Base-by-base conservation (phyloP, 2,329 filamentous ascomycete species). In the Fulvia fulva region DNA sequence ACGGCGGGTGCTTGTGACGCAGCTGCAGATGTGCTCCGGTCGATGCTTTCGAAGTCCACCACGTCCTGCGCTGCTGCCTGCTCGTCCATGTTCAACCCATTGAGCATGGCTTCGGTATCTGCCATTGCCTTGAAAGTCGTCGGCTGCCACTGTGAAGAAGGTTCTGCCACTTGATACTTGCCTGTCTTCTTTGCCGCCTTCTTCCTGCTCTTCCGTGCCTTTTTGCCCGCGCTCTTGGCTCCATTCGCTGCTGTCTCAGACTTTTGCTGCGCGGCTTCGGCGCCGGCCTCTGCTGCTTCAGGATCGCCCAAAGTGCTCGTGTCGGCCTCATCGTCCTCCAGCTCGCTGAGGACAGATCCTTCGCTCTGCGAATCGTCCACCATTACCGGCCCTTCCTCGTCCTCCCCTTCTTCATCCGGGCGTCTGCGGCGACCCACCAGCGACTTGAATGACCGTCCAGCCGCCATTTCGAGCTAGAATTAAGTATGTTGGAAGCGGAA, bases 391-490 rank as follows among this genome's bases (percentile, higher is more conserved):
- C 68, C 71, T 63, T 77, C 74, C 52, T 89, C 86, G 64, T 89
- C 87, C 67, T 89, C 87, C 66, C 82, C 86, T 71, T 89, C 87
- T 68, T 89, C 86, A 73, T 86, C 85, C 65, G 85, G 81, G 67
- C 86, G 83, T 72, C 87, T 85, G 69, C 87, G 83, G 67, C 84
- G 84, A 71, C 85, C 84, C 73, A 88, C 82, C 67, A 84, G 74
- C 75, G 85, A 87, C 76, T 82, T 86, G 74, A 85, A 83, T 70
- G 68, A 65, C 30, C 83, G 82, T 69, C 81, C 73, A 56, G 77
- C 73, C 70, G 77, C 78, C 80, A 83, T 83, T 53, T 63, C 74
- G 43, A 53, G 43, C 37, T 19, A 22, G 50, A 57, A 53, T 34
- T 47, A 46, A 65, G 45, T 53, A 49, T 37, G 37, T 46, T 16